These are phyloP conservation scores for Peribolospora baueri DNA, from an alignment of 768 basidiomycete genomes.

Conservation along the genomic window DNA sequence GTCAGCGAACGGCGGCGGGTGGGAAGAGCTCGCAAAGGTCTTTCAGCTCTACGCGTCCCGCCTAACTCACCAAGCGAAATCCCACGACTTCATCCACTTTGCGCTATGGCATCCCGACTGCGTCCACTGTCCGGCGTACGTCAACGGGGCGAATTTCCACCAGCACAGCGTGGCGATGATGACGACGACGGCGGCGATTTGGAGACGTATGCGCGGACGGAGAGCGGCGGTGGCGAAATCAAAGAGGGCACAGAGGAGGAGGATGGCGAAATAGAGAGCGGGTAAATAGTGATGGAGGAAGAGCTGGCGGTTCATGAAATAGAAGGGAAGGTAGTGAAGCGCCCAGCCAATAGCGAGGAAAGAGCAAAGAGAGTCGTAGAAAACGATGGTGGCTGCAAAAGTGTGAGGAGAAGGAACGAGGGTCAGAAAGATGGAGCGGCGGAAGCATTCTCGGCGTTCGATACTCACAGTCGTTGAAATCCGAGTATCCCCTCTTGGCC, in stretches of 20 bases:
- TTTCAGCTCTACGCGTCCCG: too few species aligned
- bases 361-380: conserved; percentile 71
- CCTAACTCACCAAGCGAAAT: conserved; percentile 42
- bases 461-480: conserved; percentile 67
- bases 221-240: conserved; percentile 62
- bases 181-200: conserved; percentile 50
- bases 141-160: conserved; percentile 49
- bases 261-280: conserved; percentile 75
- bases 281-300: conserved; percentile 98
- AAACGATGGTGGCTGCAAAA: conserved; percentile 50
- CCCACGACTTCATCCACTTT: conserved; percentile 83
- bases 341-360: conserved; percentile 83
- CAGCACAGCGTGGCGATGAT: conserved; percentile 38
- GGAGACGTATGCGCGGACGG: conserved; percentile 47
- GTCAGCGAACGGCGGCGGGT: too few species aligned
- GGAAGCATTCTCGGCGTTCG: neutral
- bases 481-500: conserved; percentile 67
- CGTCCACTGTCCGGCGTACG: conserved; percentile 74
- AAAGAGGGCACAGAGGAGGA: conserved; percentile 50
- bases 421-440: neutral
- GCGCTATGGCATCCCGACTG: conserved; percentile 45
- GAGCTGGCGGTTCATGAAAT: conserved; percentile 84
- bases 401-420: neutral
- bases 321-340: conserved; percentile 90
- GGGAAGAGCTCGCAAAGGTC: too few species aligned